Evolutionary conservation across 2,329 filamentous ascomycete genomes (phyloP), one percentile per base, ranked within the genome.

Genomic region (Amauroascus niger): DNA sequence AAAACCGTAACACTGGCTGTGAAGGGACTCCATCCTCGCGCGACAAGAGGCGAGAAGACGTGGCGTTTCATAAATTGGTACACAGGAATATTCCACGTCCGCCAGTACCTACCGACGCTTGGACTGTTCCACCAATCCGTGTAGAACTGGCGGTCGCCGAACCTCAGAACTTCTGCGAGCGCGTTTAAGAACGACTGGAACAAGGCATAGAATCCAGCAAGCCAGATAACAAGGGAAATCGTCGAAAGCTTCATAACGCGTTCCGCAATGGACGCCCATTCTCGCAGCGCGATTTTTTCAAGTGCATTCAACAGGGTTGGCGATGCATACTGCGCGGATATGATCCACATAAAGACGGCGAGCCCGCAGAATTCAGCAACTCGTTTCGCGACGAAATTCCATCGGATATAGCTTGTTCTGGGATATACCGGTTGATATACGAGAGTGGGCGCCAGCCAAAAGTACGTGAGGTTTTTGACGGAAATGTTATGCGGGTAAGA

Each of bases 401-500:
- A 96, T 58, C 93, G 80, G 61, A 96, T 87, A 54, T 78, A 80
- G 7, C 81, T 75, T 5, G 87, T 89, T 41, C 90, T 86, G 18
- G 93, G 93, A 68, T 98, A 98, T 13, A 93, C 88, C 1, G 93
- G 93, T 73, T 98, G 93, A 68, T 98, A 98, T 43, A 97, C 86
- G 50, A 98, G 78, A 0, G 93, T 98, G 0, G 93, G 93, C 0
- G 91, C 93, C 83, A 90, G 91, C 91, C 93, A 97, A 69, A 98
- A 98, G 72, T 97, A 98, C 55, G 81, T 81, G 24, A 98, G 75
- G 66, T 97, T 98, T 49, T 77, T 72, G 61, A 96, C 78, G 2
- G 89, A 95, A 69, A 98, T 87, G 69, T 97, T 98, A 46, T 80
- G 72, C 0, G 93, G 93, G 67, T 98, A 98, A 0, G 91, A 87